Evolutionary conservation across 2,329 filamentous ascomycete species (phyloP).

Genomic region (Alternaria alternata): DNA sequence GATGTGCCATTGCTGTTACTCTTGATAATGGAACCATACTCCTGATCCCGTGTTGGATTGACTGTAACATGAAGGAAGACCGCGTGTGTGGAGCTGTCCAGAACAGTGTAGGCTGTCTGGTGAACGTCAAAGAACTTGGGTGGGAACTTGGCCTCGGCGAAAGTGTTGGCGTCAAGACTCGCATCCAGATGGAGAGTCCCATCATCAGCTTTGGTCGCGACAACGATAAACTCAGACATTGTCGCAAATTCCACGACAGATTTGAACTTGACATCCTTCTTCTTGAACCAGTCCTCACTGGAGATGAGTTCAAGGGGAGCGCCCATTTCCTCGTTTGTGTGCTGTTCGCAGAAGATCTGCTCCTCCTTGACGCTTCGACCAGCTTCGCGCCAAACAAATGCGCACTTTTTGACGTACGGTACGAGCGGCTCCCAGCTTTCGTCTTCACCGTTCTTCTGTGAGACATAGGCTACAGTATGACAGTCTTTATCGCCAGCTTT

Average conservation of each 20-base stretch:
- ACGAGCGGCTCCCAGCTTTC: slow-evolving; percentile 74
- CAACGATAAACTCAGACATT: slow-evolving; percentile 96
- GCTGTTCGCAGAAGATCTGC: slow-evolving; percentile 71
- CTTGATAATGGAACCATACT: slow-evolving; percentile 91
- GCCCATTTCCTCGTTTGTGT: slow-evolving; percentile 67
- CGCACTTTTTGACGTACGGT: slow-evolving; percentile 79
- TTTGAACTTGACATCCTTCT: slow-evolving; percentile 68
- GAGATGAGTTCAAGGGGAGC: slow-evolving; percentile 75
- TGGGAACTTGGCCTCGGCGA: slow-evolving; percentile 86
- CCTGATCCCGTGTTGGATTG: slow-evolving; percentile 68
- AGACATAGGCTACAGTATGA: slow-evolving; percentile 77
- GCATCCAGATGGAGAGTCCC: slow-evolving; percentile 77
- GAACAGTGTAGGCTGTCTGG: slow-evolving; percentile 86
- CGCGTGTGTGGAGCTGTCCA: slow-evolving; percentile 93
- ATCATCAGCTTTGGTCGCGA: slow-evolving; percentile 74
- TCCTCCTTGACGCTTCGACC: slow-evolving; percentile 64
- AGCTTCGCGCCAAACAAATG: slow-evolving; percentile 77
- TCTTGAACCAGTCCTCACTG: slow-evolving; percentile 80
- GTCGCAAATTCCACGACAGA: slow-evolving; percentile 87
- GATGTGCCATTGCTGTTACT: slow-evolving; percentile 98
- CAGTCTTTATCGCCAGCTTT: slow-evolving; percentile 64
- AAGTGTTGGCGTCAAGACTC: slow-evolving; percentile 83
- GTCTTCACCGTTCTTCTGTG: slow-evolving; percentile 76
- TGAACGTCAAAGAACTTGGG: slow-evolving; percentile 80
- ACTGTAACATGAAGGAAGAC: slow-evolving; percentile 93